Percentiles rank a stretch among this genome's conserved stretches.
Evolutionary conservation across 352 stramenopile genomes (phyloP).

Genomic region (Pythium angustatum): DNA sequence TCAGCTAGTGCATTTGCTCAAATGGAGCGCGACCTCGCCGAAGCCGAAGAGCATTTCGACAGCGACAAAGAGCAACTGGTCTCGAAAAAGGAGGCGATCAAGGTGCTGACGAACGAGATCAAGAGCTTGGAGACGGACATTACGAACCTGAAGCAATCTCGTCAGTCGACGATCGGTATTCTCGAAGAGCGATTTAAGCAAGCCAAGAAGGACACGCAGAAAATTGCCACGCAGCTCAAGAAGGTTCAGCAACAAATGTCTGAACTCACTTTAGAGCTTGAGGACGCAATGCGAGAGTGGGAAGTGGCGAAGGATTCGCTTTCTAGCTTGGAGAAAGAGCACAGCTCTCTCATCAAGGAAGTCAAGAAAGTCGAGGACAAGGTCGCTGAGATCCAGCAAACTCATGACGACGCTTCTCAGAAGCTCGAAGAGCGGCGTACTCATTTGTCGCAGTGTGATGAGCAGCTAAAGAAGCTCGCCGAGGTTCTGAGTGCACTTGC

Average conservation of each 20-base stretch:
- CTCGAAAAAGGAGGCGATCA: constrained; percentile 65
- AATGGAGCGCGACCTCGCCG: constrained; percentile 68
- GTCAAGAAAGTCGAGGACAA: constrained; percentile 73
- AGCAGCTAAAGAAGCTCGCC: constrained; percentile 90
- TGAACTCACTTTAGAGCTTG: constrained; percentile 70
- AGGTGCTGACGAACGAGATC: constrained; percentile 76
- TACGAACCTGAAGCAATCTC: constrained; percentile 78
- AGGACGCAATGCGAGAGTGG: constrained; percentile 71
- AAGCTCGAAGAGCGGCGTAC: constrained; percentile 71
- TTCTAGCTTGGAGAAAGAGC: constrained; percentile 54
- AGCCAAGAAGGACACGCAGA: constrained; percentile 75
- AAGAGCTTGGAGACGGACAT: constrained; percentile 78
- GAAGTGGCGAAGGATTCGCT: constrained; percentile 58
- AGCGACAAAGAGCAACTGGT: constrained; percentile 64
- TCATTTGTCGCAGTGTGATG: constrained; percentile 84
- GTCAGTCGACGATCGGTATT: constrained; percentile 76
- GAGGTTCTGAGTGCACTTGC: constrained; percentile 75
- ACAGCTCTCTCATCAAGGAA: constrained; percentile 60
- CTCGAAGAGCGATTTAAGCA: constrained; percentile 76
- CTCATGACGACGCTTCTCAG: constrained; percentile 57
- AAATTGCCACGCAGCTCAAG: constrained; percentile 60
- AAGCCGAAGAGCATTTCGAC: constrained; percentile 73
- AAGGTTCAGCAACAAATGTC: constrained; percentile 67
- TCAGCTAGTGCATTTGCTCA: constrained; percentile 77
- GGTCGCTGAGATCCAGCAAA: constrained; percentile 59